Evolutionary conservation across 1,284 basidiomycete species (phyloP).

Genomic region (Ustilago curta): DNA sequence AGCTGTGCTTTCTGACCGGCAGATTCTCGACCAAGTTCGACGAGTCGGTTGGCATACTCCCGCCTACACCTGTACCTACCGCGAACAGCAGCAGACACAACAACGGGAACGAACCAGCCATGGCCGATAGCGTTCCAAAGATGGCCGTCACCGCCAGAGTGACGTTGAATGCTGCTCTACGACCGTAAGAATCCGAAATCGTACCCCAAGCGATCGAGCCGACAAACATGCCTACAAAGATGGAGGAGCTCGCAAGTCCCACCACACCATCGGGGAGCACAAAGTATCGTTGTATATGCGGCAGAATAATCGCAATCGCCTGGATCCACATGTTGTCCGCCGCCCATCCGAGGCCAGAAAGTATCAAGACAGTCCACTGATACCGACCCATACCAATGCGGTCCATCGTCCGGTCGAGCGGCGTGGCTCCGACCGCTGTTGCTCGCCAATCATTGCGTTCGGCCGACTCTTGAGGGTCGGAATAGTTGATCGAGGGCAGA

Average conservation of each 20-base stretch:
- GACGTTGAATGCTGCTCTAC: constrained; percentile 88
- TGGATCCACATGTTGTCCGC: constrained; percentile 69
- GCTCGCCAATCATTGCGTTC: constrained; percentile 41
- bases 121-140: constrained; percentile 85
- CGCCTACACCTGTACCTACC: constrained; percentile 88
- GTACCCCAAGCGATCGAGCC: constrained; percentile 76
- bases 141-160: constrained; percentile 89
- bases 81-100: constrained; percentile 86
- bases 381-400: constrained; percentile 84
- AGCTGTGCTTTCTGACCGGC: constrained; percentile 88
- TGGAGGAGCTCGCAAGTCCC: constrained; percentile 80
- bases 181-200: constrained; percentile 74
- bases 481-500: constrained; percentile 31
- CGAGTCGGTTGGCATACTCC: constrained; percentile 90
- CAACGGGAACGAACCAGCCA: constrained; percentile 78
- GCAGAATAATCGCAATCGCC: constrained; percentile 84
- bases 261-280: constrained; percentile 79
- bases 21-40: constrained; percentile 93
- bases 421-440: constrained; percentile 43
- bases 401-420: constrained; percentile 77
- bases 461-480: constrained; percentile 2
- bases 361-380: constrained; percentile 60
- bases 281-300: constrained; percentile 82
- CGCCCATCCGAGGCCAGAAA: constrained; percentile 63
- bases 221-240: constrained; percentile 95